Percentiles rank a stretch among this genome's conserved stretches.
Conservation (phyloP, 2,329 filamentous ascomycete species). For the Cephalotrichum gorgonifer region DNA sequence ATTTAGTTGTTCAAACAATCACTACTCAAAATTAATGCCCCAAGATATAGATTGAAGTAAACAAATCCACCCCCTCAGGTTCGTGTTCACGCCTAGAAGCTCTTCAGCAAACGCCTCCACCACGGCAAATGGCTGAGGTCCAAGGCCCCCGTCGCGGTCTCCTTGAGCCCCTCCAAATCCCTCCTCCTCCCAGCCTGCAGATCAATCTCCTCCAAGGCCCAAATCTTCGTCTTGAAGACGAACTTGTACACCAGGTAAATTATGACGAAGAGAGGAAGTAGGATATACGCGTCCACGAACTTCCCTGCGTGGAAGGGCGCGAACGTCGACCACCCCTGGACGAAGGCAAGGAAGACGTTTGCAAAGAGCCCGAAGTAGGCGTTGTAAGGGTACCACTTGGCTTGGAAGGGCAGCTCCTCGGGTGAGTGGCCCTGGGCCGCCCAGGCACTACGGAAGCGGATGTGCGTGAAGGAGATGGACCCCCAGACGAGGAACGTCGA, state of each 20-base stretch:
- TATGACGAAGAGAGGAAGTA: slow-evolving; percentile 47
- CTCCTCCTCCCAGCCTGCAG: slow-evolving; percentile 42
- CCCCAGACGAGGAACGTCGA: slow-evolving; percentile 66
- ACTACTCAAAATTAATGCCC: too few species aligned
- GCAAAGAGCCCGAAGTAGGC: slow-evolving; percentile 48
- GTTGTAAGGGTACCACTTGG: slow-evolving; percentile 44
- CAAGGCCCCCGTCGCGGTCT: slow-evolving; percentile 17
- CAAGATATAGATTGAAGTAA: too few species aligned
- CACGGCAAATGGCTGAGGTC: slow-evolving; percentile 16
- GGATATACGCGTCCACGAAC: slow-evolving; percentile 56
- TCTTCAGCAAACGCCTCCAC: slow-evolving; percentile 33
- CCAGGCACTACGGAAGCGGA: slow-evolving; percentile 61
- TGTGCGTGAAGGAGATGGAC: slow-evolving; percentile 59
- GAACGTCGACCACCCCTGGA: slow-evolving; percentile 52
- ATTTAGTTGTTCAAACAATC: too few species aligned
- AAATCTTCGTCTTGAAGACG: slow-evolving; percentile 39
- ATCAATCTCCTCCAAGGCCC: slow-evolving; percentile 42
- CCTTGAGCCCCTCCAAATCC: slow-evolving; percentile 38
- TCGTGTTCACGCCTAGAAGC: too few species aligned
- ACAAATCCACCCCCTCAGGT: too few species aligned
- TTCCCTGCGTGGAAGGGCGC: slow-evolving; percentile 44
- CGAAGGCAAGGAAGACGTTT: slow-evolving; percentile 48
- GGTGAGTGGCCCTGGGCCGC: slow-evolving; percentile 42
- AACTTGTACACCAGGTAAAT: slow-evolving; percentile 48
- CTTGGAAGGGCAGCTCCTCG: slow-evolving; percentile 44